These are phyloP conservation scores for Fusarium protoensiforme DNA, from an alignment of 2,329 filamentous ascomycete species.

Conservation along the genomic window DNA sequence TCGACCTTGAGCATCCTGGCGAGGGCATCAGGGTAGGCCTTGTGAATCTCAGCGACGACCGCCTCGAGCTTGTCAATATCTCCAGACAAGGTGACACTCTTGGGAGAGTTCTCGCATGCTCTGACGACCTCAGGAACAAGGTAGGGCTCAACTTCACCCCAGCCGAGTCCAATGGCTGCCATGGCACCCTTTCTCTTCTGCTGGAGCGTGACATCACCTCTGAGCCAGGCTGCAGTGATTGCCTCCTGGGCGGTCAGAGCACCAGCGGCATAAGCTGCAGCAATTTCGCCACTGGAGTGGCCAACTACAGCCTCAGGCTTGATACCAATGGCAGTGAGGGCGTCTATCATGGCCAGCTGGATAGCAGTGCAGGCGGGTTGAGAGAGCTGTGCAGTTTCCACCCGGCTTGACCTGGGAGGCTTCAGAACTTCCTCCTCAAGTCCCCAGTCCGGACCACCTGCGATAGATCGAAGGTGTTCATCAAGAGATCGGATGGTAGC, in stretches of 20 bases:
- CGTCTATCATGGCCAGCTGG: slow-evolving; percentile 55
- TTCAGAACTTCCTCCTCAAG: slow-evolving; percentile 36
- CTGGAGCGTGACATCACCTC: slow-evolving; percentile 44
- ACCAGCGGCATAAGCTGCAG: slow-evolving; percentile 56
- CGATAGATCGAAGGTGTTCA: neutral
- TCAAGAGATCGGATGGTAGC: slow-evolving; percentile 22
- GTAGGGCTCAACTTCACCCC: slow-evolving; percentile 41
- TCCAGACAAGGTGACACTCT: slow-evolving; percentile 51
- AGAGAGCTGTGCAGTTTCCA: slow-evolving; percentile 47
- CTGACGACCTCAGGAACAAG: slow-evolving; percentile 42
- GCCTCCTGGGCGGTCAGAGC: slow-evolving; percentile 49
- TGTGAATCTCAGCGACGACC: slow-evolving; percentile 44
- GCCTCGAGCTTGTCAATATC: slow-evolving; percentile 39
- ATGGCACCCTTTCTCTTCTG: slow-evolving; percentile 45
- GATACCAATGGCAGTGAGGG: slow-evolving; percentile 48
- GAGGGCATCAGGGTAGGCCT: slow-evolving; percentile 43
- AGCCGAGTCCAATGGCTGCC: slow-evolving; percentile 53
- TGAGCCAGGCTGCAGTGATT: slow-evolving; percentile 52
- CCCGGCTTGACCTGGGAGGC: neutral
- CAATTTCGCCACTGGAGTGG: slow-evolving; percentile 58
- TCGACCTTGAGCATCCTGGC: slow-evolving; percentile 50
- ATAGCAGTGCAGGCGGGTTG: slow-evolving; percentile 57
- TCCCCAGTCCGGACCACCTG: slow-evolving; percentile 6
- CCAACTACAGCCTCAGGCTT: slow-evolving; percentile 51
- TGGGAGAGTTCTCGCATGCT: slow-evolving; percentile 53